Base-by-base conservation (phyloP, 108 stramenopile species). In the Pseudonitzschia delicatissima region DNA sequence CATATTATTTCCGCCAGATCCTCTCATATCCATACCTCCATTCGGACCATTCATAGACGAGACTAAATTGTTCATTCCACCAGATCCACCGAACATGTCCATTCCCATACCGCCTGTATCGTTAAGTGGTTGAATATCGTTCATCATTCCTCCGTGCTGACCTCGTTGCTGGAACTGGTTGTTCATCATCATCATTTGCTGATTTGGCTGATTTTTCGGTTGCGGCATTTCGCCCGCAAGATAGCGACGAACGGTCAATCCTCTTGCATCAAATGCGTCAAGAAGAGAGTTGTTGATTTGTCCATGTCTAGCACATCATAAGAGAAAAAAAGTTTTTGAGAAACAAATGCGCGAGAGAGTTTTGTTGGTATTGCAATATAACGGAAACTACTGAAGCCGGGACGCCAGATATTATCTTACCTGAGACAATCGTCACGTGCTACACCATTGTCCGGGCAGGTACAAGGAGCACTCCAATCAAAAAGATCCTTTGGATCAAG, bases 371-470 rank as follows among this genome's bases (percentile, higher is more conserved):
- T 9, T 35, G 7, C n/a, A 20, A 59, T 8, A 42, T n/a, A 27
- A 59, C 17, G 5, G 1, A 72, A n/a, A n/a, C n/a, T n/a, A n/a
- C n/a, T n/a, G n/a, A n/a, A n/a, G n/a, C n/a, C n/a, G n/a, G 44
- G 20, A 52, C 32, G 26, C 27, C 28, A 51, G 20, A 32, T 6
- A 57, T 18, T 26, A 28, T 80, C 88, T 64, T 79, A 93, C 91
- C 88, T 74, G 17, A 72, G 37, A 66, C 93, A 94, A 70, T 94
- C 83, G 12, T 78, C 62, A 64, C 88, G 67, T 37, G 80, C 40
- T 12, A 94, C 83, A 36, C 88, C 87, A 76, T 90, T 94, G 67
- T 91, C 93, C 0, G 93, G 93, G 74, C 93, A 94, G 7, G 75
- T 72, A 52, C 93, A 94, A 15, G 78, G 67, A 44, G 74, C 39